Percentiles rank a stretch among this genome's conserved stretches.
Evolutionary conservation across 2,329 filamentous ascomycete genomes (phyloP).

Genomic region (Penicillium sp.): DNA sequence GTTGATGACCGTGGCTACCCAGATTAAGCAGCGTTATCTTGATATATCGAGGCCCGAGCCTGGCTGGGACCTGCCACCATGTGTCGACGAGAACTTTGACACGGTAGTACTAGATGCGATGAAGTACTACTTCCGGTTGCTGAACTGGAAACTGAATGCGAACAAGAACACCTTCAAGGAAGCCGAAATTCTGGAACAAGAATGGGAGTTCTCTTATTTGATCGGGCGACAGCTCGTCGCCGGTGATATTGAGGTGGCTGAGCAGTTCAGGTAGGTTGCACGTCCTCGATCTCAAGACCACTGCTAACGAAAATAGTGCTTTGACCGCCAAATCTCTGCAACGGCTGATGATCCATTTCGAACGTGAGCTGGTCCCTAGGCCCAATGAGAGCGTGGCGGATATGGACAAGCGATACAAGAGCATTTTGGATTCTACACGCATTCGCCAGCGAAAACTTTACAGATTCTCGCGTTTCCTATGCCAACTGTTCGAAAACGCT

Average conservation of each 20-base stretch:
- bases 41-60: slow-evolving; percentile 80
- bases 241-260: slow-evolving; percentile 93
- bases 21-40: slow-evolving; percentile 87
- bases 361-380: slow-evolving; percentile 80
- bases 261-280: slow-evolving; percentile 73
- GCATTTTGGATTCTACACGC: slow-evolving; percentile 90
- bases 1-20: slow-evolving; percentile 82
- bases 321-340: slow-evolving; percentile 90
- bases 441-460: slow-evolving; percentile 95
- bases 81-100: slow-evolving; percentile 96
- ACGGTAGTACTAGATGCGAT: slow-evolving; percentile 85
- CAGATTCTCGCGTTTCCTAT: slow-evolving; percentile 86
- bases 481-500: slow-evolving; percentile 92
- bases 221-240: slow-evolving; percentile 88
- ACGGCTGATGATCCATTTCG: slow-evolving; percentile 85
- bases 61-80: slow-evolving; percentile 93
- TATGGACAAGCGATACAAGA: slow-evolving; percentile 97
- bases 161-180: slow-evolving; percentile 99
- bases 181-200: slow-evolving; percentile 92
- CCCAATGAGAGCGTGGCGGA: slow-evolving; percentile 79
- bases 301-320: slow-evolving; percentile 52
- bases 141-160: slow-evolving; percentile 95
- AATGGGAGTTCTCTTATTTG: slow-evolving; percentile 96
- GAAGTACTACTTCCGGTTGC: slow-evolving; percentile 97
- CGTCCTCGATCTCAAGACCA: not conserved